Evolutionary conservation across 2,329 filamentous ascomycete species (phyloP), one percentile per base, ranked within the genome.

Genomic region (Fusarium cyanostomum): DNA sequence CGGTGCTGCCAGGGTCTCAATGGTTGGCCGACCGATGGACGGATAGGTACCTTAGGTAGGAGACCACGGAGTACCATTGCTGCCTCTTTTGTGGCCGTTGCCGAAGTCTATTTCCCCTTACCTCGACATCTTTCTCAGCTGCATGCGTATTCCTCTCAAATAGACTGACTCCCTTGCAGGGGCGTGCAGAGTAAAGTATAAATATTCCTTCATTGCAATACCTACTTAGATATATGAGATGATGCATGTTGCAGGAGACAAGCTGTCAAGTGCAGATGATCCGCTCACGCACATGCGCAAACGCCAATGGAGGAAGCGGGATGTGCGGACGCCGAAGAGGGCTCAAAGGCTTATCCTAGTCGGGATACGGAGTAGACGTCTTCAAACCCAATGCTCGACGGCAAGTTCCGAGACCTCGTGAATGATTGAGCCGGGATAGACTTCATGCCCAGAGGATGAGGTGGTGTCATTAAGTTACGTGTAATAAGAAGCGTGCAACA

Each of bases 211-310:
- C 21, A 21, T 21, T 21, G 6, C 21, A 21, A 21, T 21, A 21
- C 21, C 6, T 21, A 6, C 21, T n/a, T n/a, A n/a, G n/a, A n/a
- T n/a, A 21, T 21, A 21, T 21, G 21, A 7, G 21, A 43, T 18
- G 15, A 45, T 24, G 27, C 12, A 34, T 41, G 41, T 41, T n/a
- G 35, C 48, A 49, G 53, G 35, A 59, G 41, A 26, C 37, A n/a
- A n/a, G 58, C 33, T 37, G 46, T 48, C 34, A 51, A 42, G 39
- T 52, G 42, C 54, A 65, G 53, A 62, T 64, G 64, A 69, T 69
- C 58, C 68, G 66, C 57, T 61, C 48, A 35, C 50, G 39, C 35
- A 37, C 42, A 53, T 62, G 52, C 44, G 49, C 34, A 67, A 62
- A 55, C 55, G 59, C 65, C 53, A 68, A 53, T 64, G 56, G 58